Percentiles rank a stretch among this genome's conserved stretches.
phyloP scores from a whole-genome alignment of 306 rosid genomes.

The Quercus variabilis region DNA sequence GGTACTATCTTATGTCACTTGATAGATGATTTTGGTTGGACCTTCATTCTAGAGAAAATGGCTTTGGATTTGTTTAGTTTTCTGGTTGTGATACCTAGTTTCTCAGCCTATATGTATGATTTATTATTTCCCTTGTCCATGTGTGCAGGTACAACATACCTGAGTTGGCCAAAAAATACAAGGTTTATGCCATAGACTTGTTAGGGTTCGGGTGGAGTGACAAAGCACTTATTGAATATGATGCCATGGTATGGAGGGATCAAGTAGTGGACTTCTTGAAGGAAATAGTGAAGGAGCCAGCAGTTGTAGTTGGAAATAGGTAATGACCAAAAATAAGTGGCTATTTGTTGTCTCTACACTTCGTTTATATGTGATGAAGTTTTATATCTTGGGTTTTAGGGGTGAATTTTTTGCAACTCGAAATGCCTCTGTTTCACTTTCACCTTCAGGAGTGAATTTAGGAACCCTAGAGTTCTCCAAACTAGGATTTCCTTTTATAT shows the following conservation, averaged over 20 bases:
- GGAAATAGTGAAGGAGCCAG: constrained; percentile 83
- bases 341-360: background rate
- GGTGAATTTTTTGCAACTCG: background rate
- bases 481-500: background rate
- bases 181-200: constrained; percentile 93
- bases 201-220: constrained; percentile 99
- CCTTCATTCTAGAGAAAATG: background rate
- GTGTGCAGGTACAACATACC: constrained; percentile 80
- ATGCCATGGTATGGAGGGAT: constrained; percentile 90
- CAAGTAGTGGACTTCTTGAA: constrained; percentile 84
- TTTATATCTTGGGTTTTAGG: background rate
- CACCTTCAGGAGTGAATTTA: background rate
- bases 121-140: constrained; percentile 4
- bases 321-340: constrained; percentile 19
- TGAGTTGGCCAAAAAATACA: constrained; percentile 77
- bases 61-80: background rate
- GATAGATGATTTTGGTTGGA: background rate
- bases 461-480: background rate
- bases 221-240: constrained; percentile 88
- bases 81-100: background rate
- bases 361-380: background rate
- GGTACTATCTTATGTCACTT: background rate
- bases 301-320: constrained; percentile 91
- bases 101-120: background rate
- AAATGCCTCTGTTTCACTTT: background rate